Base-by-base conservation (phyloP, 108 stramenopile genomes). In the Pelagomonas calceolata region DNA sequence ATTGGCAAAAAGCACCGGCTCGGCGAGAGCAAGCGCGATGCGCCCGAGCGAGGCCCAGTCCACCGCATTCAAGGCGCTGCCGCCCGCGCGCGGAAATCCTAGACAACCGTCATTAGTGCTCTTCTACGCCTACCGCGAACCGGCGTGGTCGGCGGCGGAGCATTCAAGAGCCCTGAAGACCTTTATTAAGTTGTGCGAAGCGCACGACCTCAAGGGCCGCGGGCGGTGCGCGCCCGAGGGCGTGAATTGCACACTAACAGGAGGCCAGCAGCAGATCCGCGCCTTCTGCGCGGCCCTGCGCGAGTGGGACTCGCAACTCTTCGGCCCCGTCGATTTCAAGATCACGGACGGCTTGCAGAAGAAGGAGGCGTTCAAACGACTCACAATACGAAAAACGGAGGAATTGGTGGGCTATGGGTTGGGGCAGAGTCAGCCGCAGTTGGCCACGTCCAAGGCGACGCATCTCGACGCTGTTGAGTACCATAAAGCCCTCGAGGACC, bases 191-290 rank as follows among this genome's bases (percentile, higher is more conserved):
- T 0, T 36, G 3, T 64, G 64, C 3, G 64, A 37, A 34, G 30
- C 29, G 36, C n/a, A 83, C 65, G 65, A 80, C 44, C 37, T 94
- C 60, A 89, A 86, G 4, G 93, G 93, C 32, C 82, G 93, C 4
- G 90, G 91, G 86, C 81, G 93, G 26, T 80, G 88, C 32, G 88
- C 93, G 4, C 80, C 83, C 37, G 93, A 94, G 72, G 93, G 93
- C 21, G 70, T 94, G 37, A 94, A 94, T 68, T 90, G 90, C 78
- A 94, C 93, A 17, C 78, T 94, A n/a, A 92, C 93, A 0, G 88
- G 85, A 44, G 32, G 78, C 31, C 64, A 71, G 34, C 68, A 68
- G 5, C 76, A 72, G 17, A 84, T 91, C 15, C 71, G 86, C 14
- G 72, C 74, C 4, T 92, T 89, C 80, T 87, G 86, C 69, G 66